A percentile compares a stretch with the other conserved stretches of the same genome.
Evolutionary conservation across 73 alveolate genomes (phyloP).

Genomic region (Tetrahymena thermophila): DNA sequence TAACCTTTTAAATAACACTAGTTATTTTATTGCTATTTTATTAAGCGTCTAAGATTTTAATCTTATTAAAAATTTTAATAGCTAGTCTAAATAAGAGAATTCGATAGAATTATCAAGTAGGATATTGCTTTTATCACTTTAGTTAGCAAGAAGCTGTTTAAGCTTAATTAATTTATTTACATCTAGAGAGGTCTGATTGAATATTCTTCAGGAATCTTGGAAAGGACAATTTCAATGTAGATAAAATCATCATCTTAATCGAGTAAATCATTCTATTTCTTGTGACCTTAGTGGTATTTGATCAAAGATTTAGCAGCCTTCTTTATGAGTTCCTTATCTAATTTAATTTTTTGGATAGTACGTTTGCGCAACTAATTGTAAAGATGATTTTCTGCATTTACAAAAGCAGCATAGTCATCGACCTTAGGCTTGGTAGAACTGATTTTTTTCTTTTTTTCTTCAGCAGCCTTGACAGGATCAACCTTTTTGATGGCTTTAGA

Average conservation of each 20-base stretch:
- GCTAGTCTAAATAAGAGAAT: no score
- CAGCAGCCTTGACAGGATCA: neutral
- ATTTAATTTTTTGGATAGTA: neutral
- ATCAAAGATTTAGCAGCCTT: neutral
- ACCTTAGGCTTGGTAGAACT: neutral
- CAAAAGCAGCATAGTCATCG: neutral
- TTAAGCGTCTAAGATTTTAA: neutral
- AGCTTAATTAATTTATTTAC: neutral
- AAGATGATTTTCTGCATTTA: neutral
- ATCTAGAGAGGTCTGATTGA: constrained; percentile 34
- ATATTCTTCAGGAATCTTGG: constrained; percentile 23
- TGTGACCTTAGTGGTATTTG: neutral
- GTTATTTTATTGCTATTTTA: no score
- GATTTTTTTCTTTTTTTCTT: neutral
- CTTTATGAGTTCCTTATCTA: neutral
- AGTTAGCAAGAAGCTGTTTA: neutral
- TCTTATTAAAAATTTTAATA: no score
- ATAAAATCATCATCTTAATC: constrained; percentile 36
- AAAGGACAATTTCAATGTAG: constrained; percentile 28
- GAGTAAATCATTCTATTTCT: neutral
- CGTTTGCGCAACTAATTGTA: neutral
- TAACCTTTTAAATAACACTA: neutral
- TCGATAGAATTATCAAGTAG: neutral
- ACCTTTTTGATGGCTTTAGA: neutral
- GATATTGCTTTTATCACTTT: neutral